Conservation (phyloP, 2,329 filamentous ascomycete genomes). For the Colletotrichum sp. region DNA sequence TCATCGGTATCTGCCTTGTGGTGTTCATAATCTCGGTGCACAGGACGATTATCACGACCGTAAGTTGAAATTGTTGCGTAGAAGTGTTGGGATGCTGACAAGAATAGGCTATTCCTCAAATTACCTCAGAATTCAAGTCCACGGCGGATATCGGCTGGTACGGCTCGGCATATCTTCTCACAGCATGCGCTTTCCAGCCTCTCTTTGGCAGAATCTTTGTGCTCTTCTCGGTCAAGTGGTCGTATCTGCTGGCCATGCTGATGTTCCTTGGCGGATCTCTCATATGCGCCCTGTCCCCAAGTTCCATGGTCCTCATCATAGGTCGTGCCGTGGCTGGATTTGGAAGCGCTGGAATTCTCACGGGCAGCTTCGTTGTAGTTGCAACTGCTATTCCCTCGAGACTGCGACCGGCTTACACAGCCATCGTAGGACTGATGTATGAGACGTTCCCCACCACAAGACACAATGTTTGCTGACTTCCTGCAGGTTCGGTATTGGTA, state of each 20-base stretch:
- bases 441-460: background rate
- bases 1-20: slow-evolving; percentile 8
- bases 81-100: background rate
- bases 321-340: slow-evolving; percentile 18
- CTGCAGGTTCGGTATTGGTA: slow-evolving; percentile 36
- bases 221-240: slow-evolving; percentile 41
- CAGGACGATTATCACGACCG: slow-evolving; percentile 4
- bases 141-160: slow-evolving; percentile 53
- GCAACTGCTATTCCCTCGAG: slow-evolving; percentile 32
- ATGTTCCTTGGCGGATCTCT: slow-evolving; percentile 9
- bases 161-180: slow-evolving; percentile 44
- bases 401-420: slow-evolving; percentile 34
- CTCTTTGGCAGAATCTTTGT: slow-evolving; percentile 32
- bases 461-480: background rate
- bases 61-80: background rate
- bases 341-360: slow-evolving; percentile 29
- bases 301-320: slow-evolving; percentile 4
- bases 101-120: slow-evolving; percentile 41
- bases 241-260: slow-evolving; percentile 21
- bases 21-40: slow-evolving; percentile 11
- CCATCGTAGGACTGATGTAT: slow-evolving; percentile 36
- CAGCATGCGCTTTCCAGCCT: slow-evolving; percentile 27
- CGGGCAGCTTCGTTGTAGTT: slow-evolving; percentile 38
- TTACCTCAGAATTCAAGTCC: slow-evolving; percentile 41
- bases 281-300: slow-evolving; percentile 12